A percentile compares a stretch with the other conserved stretches of the same genome.
Evolutionary conservation across 1,284 basidiomycete genomes (phyloP).

Genomic region (Schizophyllum commune): DNA sequence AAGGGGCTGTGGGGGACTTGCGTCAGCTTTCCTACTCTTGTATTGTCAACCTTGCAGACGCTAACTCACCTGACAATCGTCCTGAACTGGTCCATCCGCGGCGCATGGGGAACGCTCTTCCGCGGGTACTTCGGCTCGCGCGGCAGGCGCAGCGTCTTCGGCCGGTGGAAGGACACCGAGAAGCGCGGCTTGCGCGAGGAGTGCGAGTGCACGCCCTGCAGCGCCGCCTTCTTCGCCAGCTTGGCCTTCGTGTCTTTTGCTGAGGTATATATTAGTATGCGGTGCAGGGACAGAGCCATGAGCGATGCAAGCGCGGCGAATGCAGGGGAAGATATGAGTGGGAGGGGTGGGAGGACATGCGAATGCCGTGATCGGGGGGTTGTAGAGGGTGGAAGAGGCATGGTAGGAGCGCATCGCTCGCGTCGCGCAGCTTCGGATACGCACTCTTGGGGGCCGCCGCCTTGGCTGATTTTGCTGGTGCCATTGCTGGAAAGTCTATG

Average conservation of each 20-base stretch:
- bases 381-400: neutral
- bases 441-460: neutral
- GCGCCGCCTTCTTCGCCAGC: conserved; percentile 93
- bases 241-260: conserved; percentile 77
- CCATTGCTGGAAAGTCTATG: conserved; percentile 1
- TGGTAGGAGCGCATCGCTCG: neutral
- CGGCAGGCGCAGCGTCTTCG: conserved; percentile 85
- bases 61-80: conserved; percentile 77
- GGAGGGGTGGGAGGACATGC: no score
- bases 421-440: neutral
- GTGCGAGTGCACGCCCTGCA: conserved; percentile 79
- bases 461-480: neutral
- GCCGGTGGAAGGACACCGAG: conserved; percentile 92
- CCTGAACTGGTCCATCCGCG: conserved; percentile 95
- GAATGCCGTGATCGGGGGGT: neutral
- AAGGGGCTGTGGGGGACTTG: conserved; percentile 41
- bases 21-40: neutral
- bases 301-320: no score
- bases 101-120: conserved; percentile 91
- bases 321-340: no score
- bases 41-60: neutral
- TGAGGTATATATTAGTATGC: neutral
- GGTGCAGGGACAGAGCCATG: no score
- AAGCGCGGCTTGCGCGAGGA: conserved; percentile 79
- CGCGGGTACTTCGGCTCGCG: conserved; percentile 91